These are phyloP conservation scores for Elaeis guineensis DNA, from an alignment of 176 grass and related monocot species.

Conservation along the genomic window DNA sequence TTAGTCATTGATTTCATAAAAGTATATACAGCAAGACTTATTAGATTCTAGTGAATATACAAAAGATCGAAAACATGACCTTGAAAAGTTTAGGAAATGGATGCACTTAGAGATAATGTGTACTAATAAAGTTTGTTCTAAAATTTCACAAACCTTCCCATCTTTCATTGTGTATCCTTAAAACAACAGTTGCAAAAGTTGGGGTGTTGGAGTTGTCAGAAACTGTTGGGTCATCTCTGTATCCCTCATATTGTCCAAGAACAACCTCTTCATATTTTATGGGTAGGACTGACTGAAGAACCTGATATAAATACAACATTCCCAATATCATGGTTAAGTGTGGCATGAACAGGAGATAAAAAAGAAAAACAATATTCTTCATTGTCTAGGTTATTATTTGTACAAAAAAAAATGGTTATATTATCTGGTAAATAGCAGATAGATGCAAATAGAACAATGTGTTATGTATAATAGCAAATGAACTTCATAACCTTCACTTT, in stretches of 20 bases:
- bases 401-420: not conserved
- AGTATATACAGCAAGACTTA: no score
- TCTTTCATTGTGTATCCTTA: conserved; percentile 93
- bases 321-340: conserved; percentile 2
- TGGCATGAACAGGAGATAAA: not conserved
- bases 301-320: conserved; percentile 31
- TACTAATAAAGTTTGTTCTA: not conserved
- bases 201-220: conserved; percentile 93
- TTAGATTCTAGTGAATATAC: no score
- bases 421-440: conserved; percentile 10
- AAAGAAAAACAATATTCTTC: no score
- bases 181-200: conserved; percentile 89
- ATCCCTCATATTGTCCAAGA: conserved; percentile 94
- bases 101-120: no score
- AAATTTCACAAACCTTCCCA: conserved; percentile 67
- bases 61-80: no score
- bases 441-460: conserved; percentile 8
- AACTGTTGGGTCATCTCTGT: conserved; percentile 93
- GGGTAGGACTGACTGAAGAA: conserved; percentile 87
- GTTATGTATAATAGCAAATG: no score
- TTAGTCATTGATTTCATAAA: no score
- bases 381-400: no score
- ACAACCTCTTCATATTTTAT: conserved; percentile 88
- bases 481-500: conserved; percentile 81
- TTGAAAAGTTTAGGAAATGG: no score